phyloP scores from a whole-genome alignment of 441 rosid genomes.

The Codiaeum variegatum region DNA sequence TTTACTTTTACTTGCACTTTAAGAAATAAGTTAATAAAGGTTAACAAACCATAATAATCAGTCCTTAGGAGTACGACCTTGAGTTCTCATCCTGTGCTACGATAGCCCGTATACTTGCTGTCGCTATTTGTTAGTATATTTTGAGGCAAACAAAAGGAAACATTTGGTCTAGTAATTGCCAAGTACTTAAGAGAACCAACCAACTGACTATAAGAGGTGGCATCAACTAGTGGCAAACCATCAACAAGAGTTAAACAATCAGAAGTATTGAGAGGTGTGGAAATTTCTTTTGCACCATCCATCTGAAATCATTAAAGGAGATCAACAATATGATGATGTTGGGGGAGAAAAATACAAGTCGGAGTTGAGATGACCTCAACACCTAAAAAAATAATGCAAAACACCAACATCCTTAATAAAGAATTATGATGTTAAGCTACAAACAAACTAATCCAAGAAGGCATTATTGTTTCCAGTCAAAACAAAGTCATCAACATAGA shows the following conservation, averaged over 20 bases:
- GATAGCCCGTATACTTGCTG: too few relatives aligned
- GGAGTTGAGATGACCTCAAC: neutral
- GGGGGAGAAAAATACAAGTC: neutral
- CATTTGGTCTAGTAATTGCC: neutral
- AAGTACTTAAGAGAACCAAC: neutral
- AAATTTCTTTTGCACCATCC: slow-evolving; percentile 4
- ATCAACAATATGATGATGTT: neutral
- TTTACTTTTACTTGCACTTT: too few relatives aligned
- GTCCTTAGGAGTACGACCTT: too few relatives aligned
- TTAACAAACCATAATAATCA: too few relatives aligned
- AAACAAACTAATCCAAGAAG: neutral
- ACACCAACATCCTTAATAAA: neutral
- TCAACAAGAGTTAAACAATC: neutral
- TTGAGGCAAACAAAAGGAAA: too few relatives aligned
- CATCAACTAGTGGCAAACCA: neutral
- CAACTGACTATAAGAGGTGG: neutral
- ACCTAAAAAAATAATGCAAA: neutral
- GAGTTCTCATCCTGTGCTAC: too few relatives aligned
- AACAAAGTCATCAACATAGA: neutral
- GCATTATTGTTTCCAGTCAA: neutral
- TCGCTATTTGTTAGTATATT: too few relatives aligned
- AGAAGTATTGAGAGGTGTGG: neutral
- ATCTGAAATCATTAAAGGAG: neutral
- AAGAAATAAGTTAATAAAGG: too few relatives aligned
- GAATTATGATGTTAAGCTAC: neutral